Evolutionary conservation across 495 filamentous ascomycete genomes (phyloP).

Genomic region (Podospora pseudopauciseta): DNA sequence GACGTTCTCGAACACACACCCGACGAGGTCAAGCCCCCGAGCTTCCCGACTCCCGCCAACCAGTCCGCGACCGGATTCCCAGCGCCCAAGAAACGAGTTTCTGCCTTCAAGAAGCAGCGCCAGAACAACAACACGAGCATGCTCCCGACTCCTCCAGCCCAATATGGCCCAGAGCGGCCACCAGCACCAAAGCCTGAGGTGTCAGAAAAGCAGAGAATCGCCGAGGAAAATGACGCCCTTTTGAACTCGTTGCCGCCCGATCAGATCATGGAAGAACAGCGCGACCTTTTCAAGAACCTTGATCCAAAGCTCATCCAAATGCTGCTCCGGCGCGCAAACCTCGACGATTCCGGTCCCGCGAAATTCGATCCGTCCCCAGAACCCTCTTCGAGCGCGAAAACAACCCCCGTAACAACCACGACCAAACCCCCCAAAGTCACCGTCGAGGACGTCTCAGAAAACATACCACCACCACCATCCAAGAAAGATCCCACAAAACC

Average conservation of each 20-base stretch:
- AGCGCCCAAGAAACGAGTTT: constrained; percentile 73
- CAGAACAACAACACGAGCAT: constrained; percentile 25
- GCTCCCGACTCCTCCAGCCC: neutral
- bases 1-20: constrained; percentile 76
- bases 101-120: constrained; percentile 73
- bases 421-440: constrained; percentile 21
- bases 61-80: constrained; percentile 73
- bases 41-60: constrained; percentile 57
- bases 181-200: constrained; percentile 26
- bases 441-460: constrained; percentile 20
- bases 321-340: constrained; percentile 72
- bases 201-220: constrained; percentile 66
- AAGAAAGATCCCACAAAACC: constrained; percentile 18
- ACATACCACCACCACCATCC: constrained; percentile 2
- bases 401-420: constrained; percentile 13
- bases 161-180: constrained; percentile 1
- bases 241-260: constrained; percentile 74
- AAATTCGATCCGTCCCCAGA: constrained; percentile 21
- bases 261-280: constrained; percentile 73
- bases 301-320: constrained; percentile 68
- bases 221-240: constrained; percentile 72
- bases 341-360: constrained; percentile 54
- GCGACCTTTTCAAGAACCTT: constrained; percentile 67
- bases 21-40: constrained; percentile 54
- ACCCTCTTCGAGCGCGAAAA: constrained; percentile 11